Percentiles rank a stretch among this genome's conserved stretches.
Evolutionary conservation across 768 basidiomycete species (phyloP).

Genomic region (Dictyophora rubrovolvata): DNA sequence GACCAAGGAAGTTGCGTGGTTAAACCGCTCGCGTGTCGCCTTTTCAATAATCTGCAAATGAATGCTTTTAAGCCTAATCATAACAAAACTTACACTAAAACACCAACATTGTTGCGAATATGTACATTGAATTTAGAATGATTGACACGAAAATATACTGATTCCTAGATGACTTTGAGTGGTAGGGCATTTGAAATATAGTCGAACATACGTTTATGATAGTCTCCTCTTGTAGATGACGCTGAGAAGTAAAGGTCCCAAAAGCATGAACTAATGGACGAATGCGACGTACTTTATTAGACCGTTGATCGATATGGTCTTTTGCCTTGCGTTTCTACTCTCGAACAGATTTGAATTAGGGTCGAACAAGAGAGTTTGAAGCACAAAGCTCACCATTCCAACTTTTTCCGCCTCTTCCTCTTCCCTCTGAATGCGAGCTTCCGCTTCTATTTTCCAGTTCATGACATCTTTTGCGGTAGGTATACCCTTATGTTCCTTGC

Average conservation of each 20-base stretch:
- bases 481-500: slow-evolving; percentile 59
- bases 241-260: slow-evolving; percentile 23
- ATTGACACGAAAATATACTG: slow-evolving; percentile 77
- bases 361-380: background rate
- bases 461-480: slow-evolving; percentile 74
- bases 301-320: slow-evolving; percentile 29
- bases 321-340: slow-evolving; percentile 16
- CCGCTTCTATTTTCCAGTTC: slow-evolving; percentile 58
- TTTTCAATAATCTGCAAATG: slow-evolving; percentile 57
- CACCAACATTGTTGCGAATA: slow-evolving; percentile 71
- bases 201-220: slow-evolving; percentile 55
- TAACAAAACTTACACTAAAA: background rate
- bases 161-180: slow-evolving; percentile 34
- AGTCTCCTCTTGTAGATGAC: slow-evolving; percentile 39
- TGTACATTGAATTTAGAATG: slow-evolving; percentile 80
- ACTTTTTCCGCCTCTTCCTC: slow-evolving; percentile 66
- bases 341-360: slow-evolving; percentile 28
- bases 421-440: slow-evolving; percentile 52
- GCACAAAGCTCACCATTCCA: slow-evolving; percentile 48
- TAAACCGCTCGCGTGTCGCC: slow-evolving; percentile 73
- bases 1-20: slow-evolving; percentile 60
- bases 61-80: background rate
- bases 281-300: slow-evolving; percentile 38
- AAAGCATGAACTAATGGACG: background rate
- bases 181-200: background rate